Evolutionary conservation across 345 rosid species (phyloP).

Genomic region (Erucastrum elatum): DNA sequence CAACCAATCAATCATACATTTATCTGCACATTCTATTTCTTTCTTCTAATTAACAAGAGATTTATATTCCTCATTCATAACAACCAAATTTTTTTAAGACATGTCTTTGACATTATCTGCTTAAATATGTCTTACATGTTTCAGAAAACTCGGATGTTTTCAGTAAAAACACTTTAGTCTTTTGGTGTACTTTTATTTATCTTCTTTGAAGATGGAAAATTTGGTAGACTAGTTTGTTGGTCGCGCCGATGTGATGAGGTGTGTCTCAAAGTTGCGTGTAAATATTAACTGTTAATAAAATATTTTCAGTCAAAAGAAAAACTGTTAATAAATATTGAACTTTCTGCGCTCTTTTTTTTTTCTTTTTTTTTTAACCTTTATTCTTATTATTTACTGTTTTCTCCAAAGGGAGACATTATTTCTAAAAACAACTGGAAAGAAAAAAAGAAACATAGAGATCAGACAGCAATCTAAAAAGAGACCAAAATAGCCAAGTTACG

Average conservation of each 20-base stretch:
- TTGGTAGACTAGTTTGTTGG: not conserved
- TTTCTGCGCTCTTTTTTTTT: not conserved
- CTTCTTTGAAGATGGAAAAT: not conserved
- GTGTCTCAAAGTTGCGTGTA: not conserved
- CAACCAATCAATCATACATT: conserved; percentile 23
- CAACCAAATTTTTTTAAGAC: conserved; percentile 10
- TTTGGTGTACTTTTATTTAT: not conserved
- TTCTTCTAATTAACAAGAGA: conserved; percentile 1
- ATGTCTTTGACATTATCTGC: conserved; percentile 25
- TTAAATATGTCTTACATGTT: not conserved
- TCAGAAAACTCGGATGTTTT: not conserved
- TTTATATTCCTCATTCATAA: conserved; percentile 6
- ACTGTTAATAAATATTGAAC: not conserved
- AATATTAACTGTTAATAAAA: not conserved
- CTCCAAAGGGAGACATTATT: too few species aligned
- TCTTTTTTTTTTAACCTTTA: too few species aligned
- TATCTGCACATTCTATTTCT: conserved; percentile 2
- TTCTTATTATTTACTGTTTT: too few species aligned
- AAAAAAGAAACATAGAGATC: too few species aligned
- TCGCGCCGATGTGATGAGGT: not conserved
- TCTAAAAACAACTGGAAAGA: too few species aligned
- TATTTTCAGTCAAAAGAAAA: not conserved
- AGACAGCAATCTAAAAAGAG: too few species aligned
- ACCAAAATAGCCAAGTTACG: too few species aligned
- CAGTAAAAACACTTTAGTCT: not conserved